These are phyloP conservation scores for Gnomoniopsis smithogilvyi DNA, from an alignment of 2,329 filamentous ascomycete genomes.

Conservation along the genomic window DNA sequence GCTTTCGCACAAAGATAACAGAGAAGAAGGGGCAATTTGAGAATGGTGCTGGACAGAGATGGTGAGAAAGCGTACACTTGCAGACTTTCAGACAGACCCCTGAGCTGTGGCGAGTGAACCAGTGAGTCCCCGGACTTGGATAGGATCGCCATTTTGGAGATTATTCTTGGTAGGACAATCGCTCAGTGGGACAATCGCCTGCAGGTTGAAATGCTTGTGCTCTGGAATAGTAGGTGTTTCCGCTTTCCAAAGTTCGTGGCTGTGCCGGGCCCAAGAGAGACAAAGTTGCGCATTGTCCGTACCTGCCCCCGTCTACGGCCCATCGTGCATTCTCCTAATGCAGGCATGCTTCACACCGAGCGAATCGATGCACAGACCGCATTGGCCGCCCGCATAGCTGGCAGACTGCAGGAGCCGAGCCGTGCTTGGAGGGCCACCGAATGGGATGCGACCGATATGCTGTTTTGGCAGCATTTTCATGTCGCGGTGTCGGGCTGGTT, in stretches of 20 bases:
- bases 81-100: background rate
- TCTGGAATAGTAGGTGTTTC: no score
- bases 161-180: no score
- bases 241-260: background rate
- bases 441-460: background rate
- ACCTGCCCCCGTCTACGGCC: background rate
- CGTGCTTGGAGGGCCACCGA: background rate
- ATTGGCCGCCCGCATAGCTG: conserved; percentile 11
- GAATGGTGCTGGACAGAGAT: background rate
- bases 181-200: no score
- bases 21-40: background rate
- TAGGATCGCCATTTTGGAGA: no score
- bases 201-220: no score
- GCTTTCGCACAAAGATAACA: background rate
- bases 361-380: conserved; percentile 12
- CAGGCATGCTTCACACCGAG: conserved; percentile 7
- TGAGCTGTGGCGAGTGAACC: background rate
- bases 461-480: background rate
- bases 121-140: background rate
- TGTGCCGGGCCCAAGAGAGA: background rate
- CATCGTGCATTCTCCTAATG: conserved; percentile 13
- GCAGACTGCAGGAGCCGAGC: background rate
- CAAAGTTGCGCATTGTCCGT: background rate
- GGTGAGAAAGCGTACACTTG: background rate
- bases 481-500: background rate